Conservation (phyloP, 768 basidiomycete genomes). For the Megacollybia marginata region DNA sequence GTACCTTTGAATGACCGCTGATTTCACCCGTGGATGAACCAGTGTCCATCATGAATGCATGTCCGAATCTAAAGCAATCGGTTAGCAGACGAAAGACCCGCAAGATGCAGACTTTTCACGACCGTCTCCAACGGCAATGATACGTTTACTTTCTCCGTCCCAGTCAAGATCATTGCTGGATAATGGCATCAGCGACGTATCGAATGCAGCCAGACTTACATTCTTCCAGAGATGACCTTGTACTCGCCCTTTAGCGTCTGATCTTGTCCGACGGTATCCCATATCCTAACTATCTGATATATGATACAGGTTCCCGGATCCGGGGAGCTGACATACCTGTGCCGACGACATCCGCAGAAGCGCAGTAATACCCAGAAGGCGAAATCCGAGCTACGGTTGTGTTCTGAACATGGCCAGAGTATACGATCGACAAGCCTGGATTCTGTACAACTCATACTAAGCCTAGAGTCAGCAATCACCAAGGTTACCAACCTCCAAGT, state of each 20-base stretch:
- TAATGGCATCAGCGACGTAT: not conserved
- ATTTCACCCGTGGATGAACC: slow-evolving; percentile 87
- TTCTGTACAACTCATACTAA: slow-evolving; percentile 42
- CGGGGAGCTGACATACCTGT: slow-evolving; percentile 46
- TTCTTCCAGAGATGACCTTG: slow-evolving; percentile 60
- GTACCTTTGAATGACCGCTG: slow-evolving; percentile 81
- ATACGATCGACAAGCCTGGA: slow-evolving; percentile 40
- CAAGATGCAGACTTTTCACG: slow-evolving; percentile 60
- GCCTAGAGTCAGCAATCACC: not conserved
- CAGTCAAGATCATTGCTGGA: slow-evolving; percentile 87
- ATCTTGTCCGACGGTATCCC: slow-evolving; percentile 87
- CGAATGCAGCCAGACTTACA: slow-evolving; percentile 38
- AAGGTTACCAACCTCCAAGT: slow-evolving; percentile 58
- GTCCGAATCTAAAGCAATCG: slow-evolving; percentile 58
- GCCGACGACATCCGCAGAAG: slow-evolving; percentile 79
- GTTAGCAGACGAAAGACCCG: not conserved
- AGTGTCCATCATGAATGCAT: slow-evolving; percentile 77
- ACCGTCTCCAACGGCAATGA: slow-evolving; percentile 91
- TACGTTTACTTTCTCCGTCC: slow-evolving; percentile 96
- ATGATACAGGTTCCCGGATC: not conserved
- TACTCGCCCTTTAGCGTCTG: slow-evolving; percentile 78
- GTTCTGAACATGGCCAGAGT: slow-evolving; percentile 41
- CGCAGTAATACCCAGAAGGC: slow-evolving; percentile 91
- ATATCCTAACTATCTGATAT: slow-evolving; percentile 63
- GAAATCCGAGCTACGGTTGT: slow-evolving; percentile 88